Percentiles rank a stretch among this genome's conserved stretches.
phyloP scores from a whole-genome alignment of 768 basidiomycete genomes.

The Tylopilus subfusipes region DNA sequence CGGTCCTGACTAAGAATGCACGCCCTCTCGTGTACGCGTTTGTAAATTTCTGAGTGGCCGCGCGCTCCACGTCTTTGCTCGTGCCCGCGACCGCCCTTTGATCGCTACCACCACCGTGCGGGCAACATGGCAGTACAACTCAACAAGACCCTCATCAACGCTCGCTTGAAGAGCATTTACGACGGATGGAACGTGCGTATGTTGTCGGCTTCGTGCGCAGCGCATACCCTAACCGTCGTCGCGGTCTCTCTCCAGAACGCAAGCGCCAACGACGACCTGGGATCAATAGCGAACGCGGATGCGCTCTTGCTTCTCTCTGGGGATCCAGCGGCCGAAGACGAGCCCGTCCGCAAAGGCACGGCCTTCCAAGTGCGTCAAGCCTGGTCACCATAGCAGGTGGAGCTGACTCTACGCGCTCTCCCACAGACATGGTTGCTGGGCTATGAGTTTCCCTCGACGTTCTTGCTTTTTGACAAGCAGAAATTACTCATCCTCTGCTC shows the following conservation, averaged over 20 bases:
- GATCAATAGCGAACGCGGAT: slow-evolving; percentile 62
- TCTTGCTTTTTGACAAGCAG: slow-evolving; percentile 78
- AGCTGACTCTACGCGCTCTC: slow-evolving; percentile 3
- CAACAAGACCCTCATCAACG: slow-evolving; percentile 56
- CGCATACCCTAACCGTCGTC: slow-evolving; percentile 11
- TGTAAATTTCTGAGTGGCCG: slow-evolving; percentile 30
- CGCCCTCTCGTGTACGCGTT: slow-evolving; percentile 24
- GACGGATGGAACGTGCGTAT: slow-evolving; percentile 59
- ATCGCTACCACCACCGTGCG: neutral
- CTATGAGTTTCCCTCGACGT: slow-evolving; percentile 95
- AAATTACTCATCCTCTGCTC: slow-evolving; percentile 81
- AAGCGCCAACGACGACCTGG: slow-evolving; percentile 66
- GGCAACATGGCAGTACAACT: slow-evolving; percentile 64
- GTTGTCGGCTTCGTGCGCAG: slow-evolving; percentile 5
- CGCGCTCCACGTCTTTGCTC: slow-evolving; percentile 23
- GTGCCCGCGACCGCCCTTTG: slow-evolving; percentile 12
- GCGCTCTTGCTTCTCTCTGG: slow-evolving; percentile 71
- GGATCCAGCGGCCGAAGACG: slow-evolving; percentile 81
- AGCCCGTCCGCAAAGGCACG: slow-evolving; percentile 85
- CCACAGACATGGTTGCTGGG: slow-evolving; percentile 91
- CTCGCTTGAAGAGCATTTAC: slow-evolving; percentile 56
- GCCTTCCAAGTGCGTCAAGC: slow-evolving; percentile 73
- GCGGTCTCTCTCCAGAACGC: slow-evolving; percentile 45
- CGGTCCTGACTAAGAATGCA: slow-evolving; percentile 31
- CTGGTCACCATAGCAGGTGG: neutral